A percentile compares a stretch with the other conserved stretches of the same genome.
Evolutionary conservation across 2,329 filamentous ascomycete genomes (phyloP).

Genomic region (Calycina herbarum): DNA sequence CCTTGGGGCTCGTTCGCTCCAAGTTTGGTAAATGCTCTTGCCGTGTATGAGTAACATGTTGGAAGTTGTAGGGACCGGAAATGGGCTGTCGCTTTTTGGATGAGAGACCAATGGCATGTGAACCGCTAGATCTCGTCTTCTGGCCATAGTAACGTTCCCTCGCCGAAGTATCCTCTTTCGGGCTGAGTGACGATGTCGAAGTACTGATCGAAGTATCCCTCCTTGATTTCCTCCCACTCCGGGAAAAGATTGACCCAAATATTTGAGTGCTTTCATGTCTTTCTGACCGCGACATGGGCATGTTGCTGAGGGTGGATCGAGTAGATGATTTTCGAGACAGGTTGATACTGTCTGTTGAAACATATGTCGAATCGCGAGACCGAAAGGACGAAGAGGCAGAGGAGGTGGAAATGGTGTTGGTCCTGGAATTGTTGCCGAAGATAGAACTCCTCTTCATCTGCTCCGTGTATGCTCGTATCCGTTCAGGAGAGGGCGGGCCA

Average conservation of each 20-base stretch:
- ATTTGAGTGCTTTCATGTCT: conserved; percentile 60
- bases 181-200: conserved; percentile 5
- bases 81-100: conserved; percentile 41
- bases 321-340: conserved; percentile 58
- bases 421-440: conserved; percentile 47
- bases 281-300: conserved; percentile 48
- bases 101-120: conserved; percentile 8
- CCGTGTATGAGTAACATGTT: conserved; percentile 61
- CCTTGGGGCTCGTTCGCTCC: conserved; percentile 43
- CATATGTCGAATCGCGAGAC: conserved; percentile 41
- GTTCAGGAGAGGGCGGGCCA: conserved; percentile 60
- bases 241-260: conserved; percentile 59
- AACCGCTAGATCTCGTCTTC: conserved; percentile 10
- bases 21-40: conserved; percentile 49
- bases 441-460: conserved; percentile 57
- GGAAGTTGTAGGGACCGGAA: conserved; percentile 66
- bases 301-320: conserved; percentile 54
- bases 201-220: conserved; percentile 41
- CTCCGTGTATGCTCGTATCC: conserved; percentile 57
- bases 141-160: conserved; percentile 28
- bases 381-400: conserved; percentile 57
- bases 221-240: conserved; percentile 49
- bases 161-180: conserved; percentile 20
- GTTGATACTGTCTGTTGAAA: conserved; percentile 37
- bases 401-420: conserved; percentile 53